Evolutionary conservation across 441 rosid species (phyloP), one percentile per base, ranked within the genome.

Genomic region (Melastoma candidum): DNA sequence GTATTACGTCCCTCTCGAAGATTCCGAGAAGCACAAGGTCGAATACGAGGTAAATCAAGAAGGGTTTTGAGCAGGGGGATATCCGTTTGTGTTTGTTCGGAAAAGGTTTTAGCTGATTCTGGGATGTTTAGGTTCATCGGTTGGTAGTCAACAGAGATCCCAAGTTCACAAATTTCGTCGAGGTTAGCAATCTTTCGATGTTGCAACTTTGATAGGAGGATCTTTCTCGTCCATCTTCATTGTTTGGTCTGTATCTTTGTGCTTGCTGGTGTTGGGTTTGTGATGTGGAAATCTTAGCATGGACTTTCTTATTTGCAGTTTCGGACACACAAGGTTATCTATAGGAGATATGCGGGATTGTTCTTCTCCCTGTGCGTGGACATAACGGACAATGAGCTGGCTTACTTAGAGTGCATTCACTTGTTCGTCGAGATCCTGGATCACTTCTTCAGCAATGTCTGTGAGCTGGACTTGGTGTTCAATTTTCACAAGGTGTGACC

Each of bases 391-490:
- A 93, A 88, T 55, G 98, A 93, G 60, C 71, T 93, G 80, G 98
- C 96, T 49, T 88, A 88, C 73, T 64, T 93, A 63, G 98, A 93
- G 72, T 71, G 90, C 69, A 93, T 93, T 65, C 98, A 93, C 67
- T 74, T 93, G 63, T 93, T 93, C 68, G 97, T 93, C 57, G 98
- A 93, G 81, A 84, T 93, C 36, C 69, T 93, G 76, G 98, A 93
- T 65, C 98, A 88, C 79, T 93, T 88, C 84, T 93, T 93, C 81
- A 93, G 98, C 86, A 93, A 88, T 62, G 98, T 93, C 39, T 93
- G 98, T 56, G 98, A 92, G 76, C 90, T 92, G 17, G 98, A 92
- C 76, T 77, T 92, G 77, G 98, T 92, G 3, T 92, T 92, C 65
- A 92, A 92, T 68, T 88, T 92, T 66, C 89, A 88, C 77, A 92